Percentiles rank a stretch among this genome's conserved stretches.
Evolutionary conservation across 345 rosid genomes (phyloP).

Genomic region (Syzygium oleosum): DNA sequence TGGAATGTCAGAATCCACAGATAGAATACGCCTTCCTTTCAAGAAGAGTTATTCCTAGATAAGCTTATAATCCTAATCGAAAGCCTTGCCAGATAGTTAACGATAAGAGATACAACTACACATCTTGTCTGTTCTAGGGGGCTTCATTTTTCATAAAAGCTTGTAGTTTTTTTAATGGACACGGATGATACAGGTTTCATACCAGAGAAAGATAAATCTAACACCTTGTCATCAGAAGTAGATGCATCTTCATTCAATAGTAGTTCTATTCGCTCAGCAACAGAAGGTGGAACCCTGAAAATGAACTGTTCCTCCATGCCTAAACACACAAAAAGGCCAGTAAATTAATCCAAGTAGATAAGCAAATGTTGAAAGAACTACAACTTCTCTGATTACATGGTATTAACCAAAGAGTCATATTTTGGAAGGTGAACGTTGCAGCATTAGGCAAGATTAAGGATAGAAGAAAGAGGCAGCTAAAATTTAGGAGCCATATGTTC

Average conservation of each 20-base stretch:
- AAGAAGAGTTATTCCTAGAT: neutral
- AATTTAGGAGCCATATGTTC: too few species aligned
- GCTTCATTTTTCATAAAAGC: neutral
- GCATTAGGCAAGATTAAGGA: too few species aligned
- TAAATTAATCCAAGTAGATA: neutral
- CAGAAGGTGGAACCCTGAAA: constrained; percentile 86
- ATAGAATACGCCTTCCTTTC: neutral
- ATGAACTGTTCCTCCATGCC: constrained; percentile 94
- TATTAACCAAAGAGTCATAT: too few species aligned
- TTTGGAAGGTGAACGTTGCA: too few species aligned
- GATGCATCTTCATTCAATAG: constrained; percentile 66
- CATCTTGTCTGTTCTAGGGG: neutral
- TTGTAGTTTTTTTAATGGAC: neutral
- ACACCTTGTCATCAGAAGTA: constrained; percentile 58
- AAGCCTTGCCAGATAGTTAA: neutral
- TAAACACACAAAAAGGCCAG: neutral
- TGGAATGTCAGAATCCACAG: neutral
- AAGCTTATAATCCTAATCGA: neutral
- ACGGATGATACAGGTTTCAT: neutral
- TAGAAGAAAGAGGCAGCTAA: too few species aligned
- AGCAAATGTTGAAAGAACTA: too few species aligned
- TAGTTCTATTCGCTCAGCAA: constrained; percentile 68
- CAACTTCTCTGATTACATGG: too few species aligned
- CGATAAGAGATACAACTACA: neutral
- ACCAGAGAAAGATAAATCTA: constrained; percentile 89